Evolutionary conservation across 2,329 filamentous ascomycete genomes (phyloP).

Genomic region (Raffaelea albimanens): DNA sequence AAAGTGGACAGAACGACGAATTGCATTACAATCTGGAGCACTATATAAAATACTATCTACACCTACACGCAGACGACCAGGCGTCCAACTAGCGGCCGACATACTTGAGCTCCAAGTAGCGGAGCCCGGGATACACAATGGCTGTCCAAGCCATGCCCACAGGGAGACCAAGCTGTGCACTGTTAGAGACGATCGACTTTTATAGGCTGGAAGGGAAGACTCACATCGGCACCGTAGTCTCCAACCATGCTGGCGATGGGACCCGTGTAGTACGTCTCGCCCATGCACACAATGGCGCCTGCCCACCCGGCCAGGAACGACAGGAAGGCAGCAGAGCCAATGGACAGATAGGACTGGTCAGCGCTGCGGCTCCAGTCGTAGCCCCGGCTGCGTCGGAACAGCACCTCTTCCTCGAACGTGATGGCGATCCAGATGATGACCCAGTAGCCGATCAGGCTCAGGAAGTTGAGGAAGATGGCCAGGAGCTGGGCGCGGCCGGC

Average conservation of each 20-base stretch:
- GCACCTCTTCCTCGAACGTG: constrained; percentile 48
- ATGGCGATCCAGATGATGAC: constrained; percentile 56
- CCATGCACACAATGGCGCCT: constrained; percentile 57
- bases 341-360: constrained; percentile 45
- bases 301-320: constrained; percentile 58
- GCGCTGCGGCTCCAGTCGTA: constrained; percentile 57
- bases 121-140: constrained; percentile 15
- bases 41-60: not conserved
- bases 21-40: too few species aligned
- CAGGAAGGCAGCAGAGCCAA: constrained; percentile 51
- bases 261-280: constrained; percentile 60
- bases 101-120: constrained; percentile 15
- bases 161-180: constrained; percentile 15
- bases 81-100: constrained; percentile 1
- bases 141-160: constrained; percentile 16
- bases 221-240: constrained; percentile 11
- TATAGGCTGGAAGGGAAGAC: not conserved
- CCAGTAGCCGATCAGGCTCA: constrained; percentile 65
- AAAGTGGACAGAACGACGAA: too few species aligned
- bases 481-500: constrained; percentile 52
- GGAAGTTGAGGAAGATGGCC: constrained; percentile 59
- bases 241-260: constrained; percentile 26
- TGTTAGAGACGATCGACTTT: not conserved
- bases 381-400: constrained; percentile 43
- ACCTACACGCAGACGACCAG: not conserved